Conservation (phyloP, 495 filamentous ascomycete genomes). For the Penicillium ucsense region DNA sequence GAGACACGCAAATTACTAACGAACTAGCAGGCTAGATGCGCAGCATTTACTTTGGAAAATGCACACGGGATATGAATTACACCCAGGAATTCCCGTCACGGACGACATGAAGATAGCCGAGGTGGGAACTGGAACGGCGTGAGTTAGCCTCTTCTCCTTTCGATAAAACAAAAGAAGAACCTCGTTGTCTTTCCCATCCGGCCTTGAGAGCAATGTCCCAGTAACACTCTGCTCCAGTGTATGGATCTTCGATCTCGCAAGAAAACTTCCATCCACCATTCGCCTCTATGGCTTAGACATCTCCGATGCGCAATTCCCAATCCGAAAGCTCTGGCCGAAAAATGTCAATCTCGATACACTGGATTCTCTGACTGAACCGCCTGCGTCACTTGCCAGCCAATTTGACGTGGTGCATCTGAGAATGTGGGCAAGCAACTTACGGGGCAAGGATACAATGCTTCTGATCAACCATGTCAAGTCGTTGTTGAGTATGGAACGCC, state of each 20-base stretch:
- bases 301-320: slow-evolving; percentile 17
- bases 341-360: slow-evolving; percentile 20
- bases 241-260: slow-evolving; percentile 22
- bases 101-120: slow-evolving; percentile 22
- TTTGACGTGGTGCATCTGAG: slow-evolving; percentile 35
- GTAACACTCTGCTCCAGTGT: slow-evolving; percentile 8
- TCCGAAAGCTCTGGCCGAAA: slow-evolving; percentile 11
- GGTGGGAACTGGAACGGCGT: slow-evolving; percentile 26
- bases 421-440: slow-evolving; percentile 16
- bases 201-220: no score
- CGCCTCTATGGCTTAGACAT: slow-evolving; percentile 24
- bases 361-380: slow-evolving; percentile 14
- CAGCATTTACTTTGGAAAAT: slow-evolving; percentile 22
- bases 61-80: slow-evolving; percentile 14
- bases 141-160: not conserved
- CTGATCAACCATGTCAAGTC: slow-evolving; percentile 7
- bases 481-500: slow-evolving; percentile 11
- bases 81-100: slow-evolving; percentile 16
- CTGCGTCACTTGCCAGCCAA: slow-evolving; percentile 11
- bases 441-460: slow-evolving; percentile 10
- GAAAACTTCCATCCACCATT: slow-evolving; percentile 10
- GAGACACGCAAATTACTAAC: not conserved
- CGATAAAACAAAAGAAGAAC: no score
- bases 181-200: no score
- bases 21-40: slow-evolving; percentile 12